phyloP scores from a whole-genome alignment of 176 grass and related monocot genomes.

The Aechmea fasciata region DNA sequence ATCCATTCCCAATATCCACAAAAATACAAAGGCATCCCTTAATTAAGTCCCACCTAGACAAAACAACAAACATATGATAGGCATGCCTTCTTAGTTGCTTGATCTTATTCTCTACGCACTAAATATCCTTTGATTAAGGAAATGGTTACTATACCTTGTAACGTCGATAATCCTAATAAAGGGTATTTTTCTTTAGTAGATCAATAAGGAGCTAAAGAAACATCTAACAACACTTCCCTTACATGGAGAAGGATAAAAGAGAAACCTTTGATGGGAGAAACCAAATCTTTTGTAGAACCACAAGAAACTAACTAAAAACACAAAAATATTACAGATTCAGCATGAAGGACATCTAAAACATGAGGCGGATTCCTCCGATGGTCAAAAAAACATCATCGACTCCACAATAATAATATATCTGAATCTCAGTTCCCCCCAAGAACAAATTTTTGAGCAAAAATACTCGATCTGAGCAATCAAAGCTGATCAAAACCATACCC shows the following conservation, averaged over 20 bases:
- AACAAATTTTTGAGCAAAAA: background rate
- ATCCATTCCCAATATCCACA: background rate
- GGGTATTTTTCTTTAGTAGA: background rate
- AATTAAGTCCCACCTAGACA: background rate
- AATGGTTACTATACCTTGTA: background rate
- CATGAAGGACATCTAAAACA: background rate
- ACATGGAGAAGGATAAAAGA: background rate
- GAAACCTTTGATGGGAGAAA: background rate
- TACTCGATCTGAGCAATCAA: background rate
- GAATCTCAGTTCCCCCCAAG: background rate
- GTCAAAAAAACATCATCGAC: background rate
- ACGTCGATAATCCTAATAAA: background rate
- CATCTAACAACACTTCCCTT: background rate
- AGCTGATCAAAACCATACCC: background rate
- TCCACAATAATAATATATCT: background rate
- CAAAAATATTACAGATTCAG: background rate
- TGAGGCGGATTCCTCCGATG: background rate
- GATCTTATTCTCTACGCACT: background rate
- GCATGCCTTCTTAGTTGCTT: background rate
- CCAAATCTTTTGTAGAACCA: background rate
- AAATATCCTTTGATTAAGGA: background rate
- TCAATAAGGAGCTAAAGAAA: background rate
- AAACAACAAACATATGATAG: background rate
- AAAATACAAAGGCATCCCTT: background rate
- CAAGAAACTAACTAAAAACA: background rate